phyloP scores from a whole-genome alignment of 106 monocot genomes.

The Acorus gramineus region DNA sequence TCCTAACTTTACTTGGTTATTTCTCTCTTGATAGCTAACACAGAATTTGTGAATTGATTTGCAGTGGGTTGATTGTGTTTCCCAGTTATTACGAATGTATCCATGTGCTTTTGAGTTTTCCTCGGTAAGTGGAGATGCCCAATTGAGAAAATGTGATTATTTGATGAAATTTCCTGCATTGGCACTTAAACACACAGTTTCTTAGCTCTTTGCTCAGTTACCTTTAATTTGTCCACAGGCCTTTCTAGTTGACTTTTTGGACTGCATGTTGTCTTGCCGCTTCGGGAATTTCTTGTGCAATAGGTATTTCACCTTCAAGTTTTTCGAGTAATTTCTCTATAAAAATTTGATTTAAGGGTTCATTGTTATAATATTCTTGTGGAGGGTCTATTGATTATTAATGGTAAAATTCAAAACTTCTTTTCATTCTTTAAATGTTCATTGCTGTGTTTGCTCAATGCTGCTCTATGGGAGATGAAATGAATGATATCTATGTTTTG shows the following conservation, averaged over 20 bases:
- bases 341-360: too few relatives aligned
- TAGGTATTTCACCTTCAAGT: constrained; percentile 40
- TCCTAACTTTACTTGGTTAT: background rate
- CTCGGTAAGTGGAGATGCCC: constrained; percentile 35
- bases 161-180: background rate
- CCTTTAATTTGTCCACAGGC: constrained; percentile 27
- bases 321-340: too few relatives aligned
- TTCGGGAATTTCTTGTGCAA: constrained; percentile 98
- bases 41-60: constrained; percentile 9
- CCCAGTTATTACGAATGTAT: constrained; percentile 82
- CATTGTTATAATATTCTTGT: too few relatives aligned
- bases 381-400: too few relatives aligned
- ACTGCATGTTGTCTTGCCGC: constrained; percentile 88
- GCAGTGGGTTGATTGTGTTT: constrained; percentile 97
- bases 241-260: constrained; percentile 93
- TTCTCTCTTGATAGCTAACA: too few relatives aligned
- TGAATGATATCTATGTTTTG: too few relatives aligned
- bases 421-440: too few relatives aligned
- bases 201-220: background rate
- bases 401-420: too few relatives aligned
- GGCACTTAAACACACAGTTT: background rate
- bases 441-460: too few relatives aligned
- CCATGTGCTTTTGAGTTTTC: constrained; percentile 97
- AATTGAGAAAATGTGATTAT: background rate
- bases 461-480: too few relatives aligned